Percentiles rank a stretch among this genome's conserved stretches.
Conservation (phyloP, 2,329 filamentous ascomycete genomes). For the Talaromyces sp. region DNA sequence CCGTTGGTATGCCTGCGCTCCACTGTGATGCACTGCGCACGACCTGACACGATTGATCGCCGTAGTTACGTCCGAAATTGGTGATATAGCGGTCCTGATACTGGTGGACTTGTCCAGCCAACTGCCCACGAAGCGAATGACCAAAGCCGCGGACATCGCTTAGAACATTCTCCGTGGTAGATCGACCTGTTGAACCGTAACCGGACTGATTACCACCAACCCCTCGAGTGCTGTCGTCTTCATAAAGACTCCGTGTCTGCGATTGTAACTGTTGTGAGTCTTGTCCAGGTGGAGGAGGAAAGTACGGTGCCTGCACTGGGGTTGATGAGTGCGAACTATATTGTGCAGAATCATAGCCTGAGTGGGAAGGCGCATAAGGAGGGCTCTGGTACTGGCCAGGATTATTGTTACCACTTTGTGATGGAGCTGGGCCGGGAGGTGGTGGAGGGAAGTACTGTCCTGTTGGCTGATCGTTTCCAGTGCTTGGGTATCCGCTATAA, state of each 20-base stretch:
- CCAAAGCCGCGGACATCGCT: constrained; percentile 36
- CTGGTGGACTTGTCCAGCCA: constrained; percentile 37
- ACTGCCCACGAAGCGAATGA: constrained; percentile 29
- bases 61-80: constrained; percentile 18
- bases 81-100: constrained; percentile 36
- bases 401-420: constrained; percentile 1
- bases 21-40: constrained; percentile 86
- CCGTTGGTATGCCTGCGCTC: constrained; percentile 82
- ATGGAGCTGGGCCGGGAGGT: constrained; percentile 31
- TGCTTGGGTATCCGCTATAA: background rate
- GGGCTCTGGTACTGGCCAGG: constrained; percentile 1
- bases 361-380: background rate
- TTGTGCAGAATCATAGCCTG: constrained; percentile 5
- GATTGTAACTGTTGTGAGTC: constrained; percentile 27
- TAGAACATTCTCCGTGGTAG: constrained; percentile 32
- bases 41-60: constrained; percentile 37
- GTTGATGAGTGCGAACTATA: constrained; percentile 4
- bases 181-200: constrained; percentile 11
- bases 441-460: constrained; percentile 36
- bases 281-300: constrained; percentile 38
- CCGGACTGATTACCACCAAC: constrained; percentile 13
- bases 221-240: constrained; percentile 31
- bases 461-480: constrained; percentile 11
- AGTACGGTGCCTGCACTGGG: constrained; percentile 31
- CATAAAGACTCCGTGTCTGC: constrained; percentile 31